Conservation (phyloP, 495 filamentous ascomycete species). For the Pseudoneurospora amorphoporcata region DNA sequence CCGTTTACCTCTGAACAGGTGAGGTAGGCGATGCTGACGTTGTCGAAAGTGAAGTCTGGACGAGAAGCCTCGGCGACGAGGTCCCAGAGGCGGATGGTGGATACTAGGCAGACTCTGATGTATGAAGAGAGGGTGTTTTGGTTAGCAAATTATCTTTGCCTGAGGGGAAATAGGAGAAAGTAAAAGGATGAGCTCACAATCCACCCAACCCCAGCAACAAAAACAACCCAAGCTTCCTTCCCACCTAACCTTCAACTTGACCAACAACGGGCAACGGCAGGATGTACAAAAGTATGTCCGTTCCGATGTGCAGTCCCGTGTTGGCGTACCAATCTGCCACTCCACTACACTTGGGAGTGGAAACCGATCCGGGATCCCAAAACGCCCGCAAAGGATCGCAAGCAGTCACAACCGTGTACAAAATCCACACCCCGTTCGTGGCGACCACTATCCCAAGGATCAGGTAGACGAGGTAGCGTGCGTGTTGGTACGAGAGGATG, state of each 20-base stretch:
- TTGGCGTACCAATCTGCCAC: constrained; percentile 12
- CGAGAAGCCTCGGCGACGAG: constrained; percentile 7
- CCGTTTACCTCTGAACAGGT: constrained; percentile 25
- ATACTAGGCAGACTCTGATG: constrained; percentile 17
- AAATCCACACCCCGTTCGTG: constrained; percentile 11
- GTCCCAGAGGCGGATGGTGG: constrained; percentile 21
- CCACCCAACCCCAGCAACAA: constrained; percentile 11
- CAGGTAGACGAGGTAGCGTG: constrained; percentile 7
- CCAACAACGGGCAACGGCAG: constrained; percentile 24
- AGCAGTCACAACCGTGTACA: constrained; percentile 14
- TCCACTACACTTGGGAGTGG: constrained; percentile 6
- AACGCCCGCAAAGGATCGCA: constrained; percentile 13
- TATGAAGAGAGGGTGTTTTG: background rate
- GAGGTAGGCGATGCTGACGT: constrained; percentile 17
- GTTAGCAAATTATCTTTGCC: background rate
- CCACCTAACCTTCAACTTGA: constrained; percentile 12
- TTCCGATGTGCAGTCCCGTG: constrained; percentile 17
- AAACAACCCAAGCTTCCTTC: constrained; percentile 16
- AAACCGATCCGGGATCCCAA: constrained; percentile 1
- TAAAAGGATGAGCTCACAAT: constrained; percentile 5
- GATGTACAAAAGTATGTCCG: constrained; percentile 23
- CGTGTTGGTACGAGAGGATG: constrained; percentile 16
- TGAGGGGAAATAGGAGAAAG: background rate
- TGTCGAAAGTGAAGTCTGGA: constrained; percentile 16
- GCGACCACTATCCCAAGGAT: constrained; percentile 11